Evolutionary conservation across 306 rosid species (phyloP).

Genomic region (Sicyos edulis): DNA sequence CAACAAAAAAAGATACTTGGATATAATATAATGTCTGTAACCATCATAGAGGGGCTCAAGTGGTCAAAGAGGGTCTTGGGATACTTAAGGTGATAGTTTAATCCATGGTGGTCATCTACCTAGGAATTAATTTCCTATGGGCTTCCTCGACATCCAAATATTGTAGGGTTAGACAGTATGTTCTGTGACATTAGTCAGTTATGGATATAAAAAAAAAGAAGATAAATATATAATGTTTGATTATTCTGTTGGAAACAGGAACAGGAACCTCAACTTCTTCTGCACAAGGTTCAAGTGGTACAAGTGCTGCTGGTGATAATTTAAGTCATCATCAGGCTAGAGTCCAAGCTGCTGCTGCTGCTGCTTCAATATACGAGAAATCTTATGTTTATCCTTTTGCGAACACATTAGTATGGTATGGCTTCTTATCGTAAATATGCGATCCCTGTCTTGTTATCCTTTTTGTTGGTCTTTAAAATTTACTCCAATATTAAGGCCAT

Average conservation of each 20-base stretch:
- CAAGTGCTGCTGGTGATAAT: slow-evolving; percentile 40
- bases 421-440: slow-evolving; percentile 14
- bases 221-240: too few relatives aligned
- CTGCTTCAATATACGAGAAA: slow-evolving; percentile 86
- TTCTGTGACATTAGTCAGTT: too few relatives aligned
- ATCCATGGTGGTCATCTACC: too few relatives aligned
- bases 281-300: slow-evolving; percentile 46
- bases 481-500: background rate
- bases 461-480: background rate
- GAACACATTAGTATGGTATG: slow-evolving; percentile 66
- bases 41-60: too few relatives aligned
- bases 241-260: slow-evolving; percentile 33
- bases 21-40: slow-evolving; percentile 8
- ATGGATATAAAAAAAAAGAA: too few relatives aligned
- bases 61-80: too few relatives aligned
- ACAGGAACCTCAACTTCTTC: slow-evolving; percentile 42
- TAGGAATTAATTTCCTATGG: too few relatives aligned
- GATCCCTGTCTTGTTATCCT: background rate
- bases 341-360: slow-evolving; percentile 89
- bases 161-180: too few relatives aligned
- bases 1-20: background rate
- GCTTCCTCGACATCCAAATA: too few relatives aligned
- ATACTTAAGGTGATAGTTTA: too few relatives aligned
- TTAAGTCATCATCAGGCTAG: slow-evolving; percentile 73
- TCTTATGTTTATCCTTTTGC: slow-evolving; percentile 59